These are phyloP conservation scores for Clonostachys byssicola DNA, from an alignment of 2,329 filamentous ascomycete genomes.

Conservation along the genomic window DNA sequence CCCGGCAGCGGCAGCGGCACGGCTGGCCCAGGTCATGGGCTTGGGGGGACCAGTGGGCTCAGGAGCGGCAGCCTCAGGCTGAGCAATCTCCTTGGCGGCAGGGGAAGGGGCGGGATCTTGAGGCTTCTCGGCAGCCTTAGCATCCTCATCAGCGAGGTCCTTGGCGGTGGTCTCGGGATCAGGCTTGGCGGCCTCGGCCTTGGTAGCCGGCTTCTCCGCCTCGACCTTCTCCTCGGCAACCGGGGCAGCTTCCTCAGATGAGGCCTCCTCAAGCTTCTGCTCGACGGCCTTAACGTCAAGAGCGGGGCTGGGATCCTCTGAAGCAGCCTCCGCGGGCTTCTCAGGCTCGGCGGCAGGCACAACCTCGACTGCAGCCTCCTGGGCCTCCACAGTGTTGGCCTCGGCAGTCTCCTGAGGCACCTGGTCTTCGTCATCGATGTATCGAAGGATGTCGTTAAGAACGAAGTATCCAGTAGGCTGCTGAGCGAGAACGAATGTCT, in stretches of 20 bases:
- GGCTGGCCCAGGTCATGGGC: constrained; percentile 74
- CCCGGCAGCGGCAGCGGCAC: constrained; percentile 54
- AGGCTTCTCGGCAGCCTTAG: constrained; percentile 61
- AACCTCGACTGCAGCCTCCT: constrained; percentile 15
- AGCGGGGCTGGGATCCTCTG: constrained; percentile 4
- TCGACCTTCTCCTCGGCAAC: constrained; percentile 23
- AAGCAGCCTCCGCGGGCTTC: constrained; percentile 9
- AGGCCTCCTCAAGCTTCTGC: constrained; percentile 68
- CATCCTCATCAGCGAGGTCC: constrained; percentile 51
- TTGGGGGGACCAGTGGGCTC: constrained; percentile 45
- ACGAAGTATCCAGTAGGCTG: constrained; percentile 98
- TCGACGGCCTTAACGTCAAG: constrained; percentile 56
- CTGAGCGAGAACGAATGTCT: constrained; percentile 95
- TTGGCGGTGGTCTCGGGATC: constrained; percentile 45
- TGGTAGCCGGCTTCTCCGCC: constrained; percentile 25
- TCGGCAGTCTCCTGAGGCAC: constrained; percentile 39
- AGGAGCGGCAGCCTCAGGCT: constrained; percentile 42
- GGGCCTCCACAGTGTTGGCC: constrained; percentile 25
- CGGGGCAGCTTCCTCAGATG: constrained; percentile 25
- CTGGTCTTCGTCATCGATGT: constrained; percentile 78
- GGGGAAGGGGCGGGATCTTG: constrained; percentile 57
- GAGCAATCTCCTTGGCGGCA: constrained; percentile 27
- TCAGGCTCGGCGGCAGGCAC: constrained; percentile 24
- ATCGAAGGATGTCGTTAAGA: constrained; percentile 96
- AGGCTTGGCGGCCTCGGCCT: constrained; percentile 28